Evolutionary conservation across 805 yeast species (phyloP).

Genomic region (Candida qinlingensis): DNA sequence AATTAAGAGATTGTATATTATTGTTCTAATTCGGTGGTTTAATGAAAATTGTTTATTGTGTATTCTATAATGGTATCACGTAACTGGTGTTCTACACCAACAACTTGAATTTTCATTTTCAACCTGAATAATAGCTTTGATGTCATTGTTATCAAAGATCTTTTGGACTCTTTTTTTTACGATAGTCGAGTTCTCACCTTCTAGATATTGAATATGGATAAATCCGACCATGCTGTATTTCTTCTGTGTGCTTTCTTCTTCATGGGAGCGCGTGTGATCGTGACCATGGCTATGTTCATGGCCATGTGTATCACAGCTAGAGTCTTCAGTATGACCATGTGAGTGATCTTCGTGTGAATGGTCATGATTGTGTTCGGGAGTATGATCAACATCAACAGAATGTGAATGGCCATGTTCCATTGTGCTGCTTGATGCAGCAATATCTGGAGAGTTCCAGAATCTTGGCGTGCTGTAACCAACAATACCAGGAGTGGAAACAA

Average conservation of each 20-base stretch:
- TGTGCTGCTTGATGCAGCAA: slow-evolving; percentile 20
- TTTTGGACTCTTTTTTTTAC: slow-evolving; percentile 57
- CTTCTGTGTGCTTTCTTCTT: slow-evolving; percentile 9
- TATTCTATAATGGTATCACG: background rate
- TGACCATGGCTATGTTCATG: slow-evolving; percentile 13
- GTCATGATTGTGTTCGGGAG: background rate
- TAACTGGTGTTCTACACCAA: slow-evolving; percentile 53
- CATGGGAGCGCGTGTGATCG: slow-evolving; percentile 30
- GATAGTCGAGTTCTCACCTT: slow-evolving; percentile 58
- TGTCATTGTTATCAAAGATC: slow-evolving; percentile 42
- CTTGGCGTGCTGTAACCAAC: slow-evolving; percentile 83
- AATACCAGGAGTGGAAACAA: slow-evolving; percentile 70
- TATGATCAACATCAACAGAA: slow-evolving; percentile 8
- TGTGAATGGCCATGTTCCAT: slow-evolving; percentile 23
- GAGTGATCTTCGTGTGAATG: slow-evolving; percentile 3
- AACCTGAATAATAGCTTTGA: slow-evolving; percentile 59
- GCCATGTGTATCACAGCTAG: background rate
- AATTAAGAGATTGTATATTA: background rate
- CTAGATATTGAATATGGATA: slow-evolving; percentile 68
- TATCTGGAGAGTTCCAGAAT: slow-evolving; percentile 67
- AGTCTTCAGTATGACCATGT: background rate
- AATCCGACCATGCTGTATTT: slow-evolving; percentile 56
- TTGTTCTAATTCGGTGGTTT: background rate
- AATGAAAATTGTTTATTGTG: background rate
- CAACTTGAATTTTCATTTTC: slow-evolving; percentile 60